A percentile compares a stretch with the other conserved stretches of the same genome.
phyloP scores from a whole-genome alignment of 2,329 filamentous ascomycete genomes.

The Orbilia brochopaga region DNA sequence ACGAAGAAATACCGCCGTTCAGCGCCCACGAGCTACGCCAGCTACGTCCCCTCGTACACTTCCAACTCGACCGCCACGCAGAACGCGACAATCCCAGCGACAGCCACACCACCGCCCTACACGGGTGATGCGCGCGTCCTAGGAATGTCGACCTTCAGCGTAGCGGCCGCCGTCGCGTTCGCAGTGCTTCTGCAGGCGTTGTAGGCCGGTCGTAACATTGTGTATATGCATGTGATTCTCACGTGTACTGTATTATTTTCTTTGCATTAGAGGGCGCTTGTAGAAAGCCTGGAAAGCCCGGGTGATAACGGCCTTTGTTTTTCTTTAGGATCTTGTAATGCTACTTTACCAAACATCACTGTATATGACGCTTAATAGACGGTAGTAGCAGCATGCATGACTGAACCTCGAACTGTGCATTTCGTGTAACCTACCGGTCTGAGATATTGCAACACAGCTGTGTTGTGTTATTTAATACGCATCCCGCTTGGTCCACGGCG shows the following conservation, averaged over 20 bases:
- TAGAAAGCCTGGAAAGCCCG: background rate
- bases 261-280: constrained; percentile 1
- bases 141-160: constrained; percentile 11
- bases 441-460: background rate
- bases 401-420: constrained; percentile 12
- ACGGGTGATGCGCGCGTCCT: constrained; percentile 12
- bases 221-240: too few species aligned
- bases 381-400: background rate
- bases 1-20: constrained; percentile 7
- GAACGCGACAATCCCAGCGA: background rate
- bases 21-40: background rate
- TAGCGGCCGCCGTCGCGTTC: background rate
- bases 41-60: background rate
- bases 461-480: constrained; percentile 28
- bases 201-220: background rate
- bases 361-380: background rate
- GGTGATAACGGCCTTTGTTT: background rate
- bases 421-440: constrained; percentile 20
- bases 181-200: constrained; percentile 4
- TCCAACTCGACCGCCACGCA: constrained; percentile 7
- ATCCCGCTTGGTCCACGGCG: constrained; percentile 28
- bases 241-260: background rate
- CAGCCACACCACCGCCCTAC: constrained; percentile 3
- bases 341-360: constrained; percentile 10
- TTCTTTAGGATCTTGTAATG: constrained; percentile 8